These are phyloP conservation scores for Capsicum rhomboideum DNA, from an alignment of 257 asterid genomes.

Conservation along the genomic window DNA sequence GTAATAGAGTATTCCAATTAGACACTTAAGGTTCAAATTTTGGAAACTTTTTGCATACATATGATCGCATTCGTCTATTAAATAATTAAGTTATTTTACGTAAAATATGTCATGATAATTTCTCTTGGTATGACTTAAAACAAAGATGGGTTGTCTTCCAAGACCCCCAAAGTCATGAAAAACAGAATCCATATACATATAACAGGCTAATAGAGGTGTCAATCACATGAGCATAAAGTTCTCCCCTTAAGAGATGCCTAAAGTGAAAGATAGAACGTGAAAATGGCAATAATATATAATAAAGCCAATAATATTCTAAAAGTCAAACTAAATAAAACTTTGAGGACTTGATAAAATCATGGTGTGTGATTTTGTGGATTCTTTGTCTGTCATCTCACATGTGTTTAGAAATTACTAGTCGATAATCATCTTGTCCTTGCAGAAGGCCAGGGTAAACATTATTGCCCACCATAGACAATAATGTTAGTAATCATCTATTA, in stretches of 20 bases:
- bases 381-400: background rate
- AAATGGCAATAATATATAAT: background rate
- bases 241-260: background rate
- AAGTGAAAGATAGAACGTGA: background rate
- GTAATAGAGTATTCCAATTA: no score
- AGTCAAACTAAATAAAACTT: background rate
- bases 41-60: no score
- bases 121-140: background rate
- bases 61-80: no score
- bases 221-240: constrained; percentile 2
- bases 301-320: background rate
- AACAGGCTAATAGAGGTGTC: constrained; percentile 1
- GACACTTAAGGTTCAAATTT: no score
- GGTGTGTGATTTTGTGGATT: background rate
- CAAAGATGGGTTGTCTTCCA: background rate
- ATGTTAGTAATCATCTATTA: no score
- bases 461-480: no score
- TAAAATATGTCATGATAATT: background rate
- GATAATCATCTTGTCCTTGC: no score
- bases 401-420: no score
- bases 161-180: background rate
- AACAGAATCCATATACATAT: background rate
- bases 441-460: no score
- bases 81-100: no score
- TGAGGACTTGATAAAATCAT: background rate